Percentiles rank a stretch among this genome's conserved stretches.
Conservation (phyloP, 2,329 filamentous ascomycete species). For the Cephalotrichum gorgonifer region DNA sequence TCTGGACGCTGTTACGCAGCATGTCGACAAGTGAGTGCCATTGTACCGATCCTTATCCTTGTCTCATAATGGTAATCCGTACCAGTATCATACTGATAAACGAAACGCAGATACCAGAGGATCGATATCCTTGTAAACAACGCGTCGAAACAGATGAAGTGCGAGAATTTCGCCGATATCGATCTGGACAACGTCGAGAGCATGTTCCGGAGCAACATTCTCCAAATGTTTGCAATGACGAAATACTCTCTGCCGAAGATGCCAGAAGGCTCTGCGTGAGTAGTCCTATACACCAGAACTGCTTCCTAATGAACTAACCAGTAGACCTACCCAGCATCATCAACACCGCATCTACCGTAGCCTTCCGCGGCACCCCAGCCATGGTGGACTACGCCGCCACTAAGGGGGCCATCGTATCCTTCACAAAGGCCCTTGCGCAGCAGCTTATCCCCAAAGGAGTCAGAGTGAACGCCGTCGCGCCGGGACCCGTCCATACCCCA, state of each 20-base stretch:
- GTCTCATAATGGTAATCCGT: too few relatives aligned
- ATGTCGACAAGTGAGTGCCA: slow-evolving; percentile 32
- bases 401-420: slow-evolving; percentile 47
- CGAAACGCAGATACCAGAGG: slow-evolving; percentile 16
- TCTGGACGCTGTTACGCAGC: slow-evolving; percentile 53
- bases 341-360: slow-evolving; percentile 43
- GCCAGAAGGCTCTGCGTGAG: slow-evolving; percentile 34
- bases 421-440: slow-evolving; percentile 40
- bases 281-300: neutral
- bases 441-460: slow-evolving; percentile 47
- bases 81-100: too few relatives aligned
- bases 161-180: slow-evolving; percentile 39
- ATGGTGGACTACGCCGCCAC: slow-evolving; percentile 47
- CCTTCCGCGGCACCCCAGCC: slow-evolving; percentile 37
- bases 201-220: slow-evolving; percentile 45
- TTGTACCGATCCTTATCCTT: too few relatives aligned
- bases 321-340: slow-evolving; percentile 33
- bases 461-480: slow-evolving; percentile 37
- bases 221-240: slow-evolving; percentile 48
- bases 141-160: slow-evolving; percentile 45
- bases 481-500: slow-evolving; percentile 32
- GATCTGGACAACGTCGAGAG: slow-evolving; percentile 43
- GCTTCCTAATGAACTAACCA: neutral
- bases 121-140: slow-evolving; percentile 48
- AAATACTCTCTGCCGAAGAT: slow-evolving; percentile 47